These are phyloP conservation scores for Fusarium pseudocircinatum DNA, from an alignment of 2,329 filamentous ascomycete genomes.

Conservation along the genomic window DNA sequence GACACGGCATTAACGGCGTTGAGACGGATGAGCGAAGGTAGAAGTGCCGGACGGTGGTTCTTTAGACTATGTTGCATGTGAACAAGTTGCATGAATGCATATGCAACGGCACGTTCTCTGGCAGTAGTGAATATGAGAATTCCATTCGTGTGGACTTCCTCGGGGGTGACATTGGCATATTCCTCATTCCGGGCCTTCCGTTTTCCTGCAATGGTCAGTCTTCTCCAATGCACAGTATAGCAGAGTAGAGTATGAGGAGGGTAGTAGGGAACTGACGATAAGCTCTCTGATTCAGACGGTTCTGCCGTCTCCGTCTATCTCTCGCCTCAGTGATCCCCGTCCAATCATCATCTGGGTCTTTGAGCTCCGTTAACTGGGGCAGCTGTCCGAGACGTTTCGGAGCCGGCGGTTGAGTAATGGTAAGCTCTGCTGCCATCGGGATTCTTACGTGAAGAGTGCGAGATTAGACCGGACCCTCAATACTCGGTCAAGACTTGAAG, in stretches of 20 bases:
- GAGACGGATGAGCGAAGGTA: conserved; percentile 37
- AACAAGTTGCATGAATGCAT: conserved; percentile 33
- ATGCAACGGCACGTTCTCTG: conserved; percentile 15
- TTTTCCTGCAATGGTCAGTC: conserved; percentile 13
- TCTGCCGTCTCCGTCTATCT: conserved; percentile 38
- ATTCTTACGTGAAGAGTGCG: conserved; percentile 20
- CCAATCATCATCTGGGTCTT: conserved; percentile 37
- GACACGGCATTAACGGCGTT: conserved; percentile 37
- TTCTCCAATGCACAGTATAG: neutral
- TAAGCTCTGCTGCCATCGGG: conserved; percentile 20
- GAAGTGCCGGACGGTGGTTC: conserved; percentile 7
- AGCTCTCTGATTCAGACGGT: conserved; percentile 39
- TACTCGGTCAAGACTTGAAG: neutral
- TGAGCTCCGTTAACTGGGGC: conserved; percentile 27
- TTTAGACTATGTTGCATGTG: conserved; percentile 35
- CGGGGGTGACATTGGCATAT: neutral
- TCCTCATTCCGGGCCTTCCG: conserved; percentile 26
- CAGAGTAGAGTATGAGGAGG: neutral
- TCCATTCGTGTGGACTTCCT: neutral
- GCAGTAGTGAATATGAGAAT: conserved; percentile 9
- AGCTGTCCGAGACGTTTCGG: conserved; percentile 12
- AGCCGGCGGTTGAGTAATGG: neutral
- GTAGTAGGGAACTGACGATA: conserved; percentile 26
- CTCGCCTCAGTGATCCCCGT: conserved; percentile 35
- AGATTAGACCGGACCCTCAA: conserved; percentile 1